Base-by-base conservation (phyloP, 1,139 yeast species). In the Saccharomycopsis hybrid region DNA sequence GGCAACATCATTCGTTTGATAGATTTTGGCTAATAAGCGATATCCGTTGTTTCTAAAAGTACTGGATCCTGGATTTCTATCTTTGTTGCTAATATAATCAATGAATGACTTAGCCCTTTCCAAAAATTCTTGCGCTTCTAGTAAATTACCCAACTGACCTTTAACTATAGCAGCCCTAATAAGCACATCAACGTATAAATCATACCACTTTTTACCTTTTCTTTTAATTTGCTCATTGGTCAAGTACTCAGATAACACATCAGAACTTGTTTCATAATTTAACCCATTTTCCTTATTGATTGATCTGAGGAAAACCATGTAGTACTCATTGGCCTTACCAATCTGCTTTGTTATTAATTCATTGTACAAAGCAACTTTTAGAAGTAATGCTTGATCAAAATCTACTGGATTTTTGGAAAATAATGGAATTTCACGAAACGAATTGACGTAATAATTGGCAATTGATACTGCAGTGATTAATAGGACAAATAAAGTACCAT, bases 251-350 rank as follows among this genome's bases (percentile, higher is more conserved):
- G 40, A 13, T 5, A 53, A 29, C 5, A 27, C 36, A 29, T 49
- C 49, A 2, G 50, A 43, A 9, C 39, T 32, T n/a, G 46, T 53
- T 24, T 53, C 54, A 36, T 43, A 53, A 3, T 29, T 41, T 5
- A 53, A 24, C 11, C 54, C 52, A 37, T 44, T 29, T 8, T 30
- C 40, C 25, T 44, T 37, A 30, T 53, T 53, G 31, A 48, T 25
- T 11, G 30, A 37, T 36, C 55, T 42, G 3, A 53, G 35, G 39
- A 40, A 51, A 7, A 51, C 50, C 52, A 53, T 48, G 32, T 48
- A 53, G 29, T 48, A 51, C 35, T 53, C 55, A 38, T 53, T 48
- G 18, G 54, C 54, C 8, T 32, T 33, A 8, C 36, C 38, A 5
- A 36, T 36, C 13, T 44, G 48, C 11, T 51, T 39, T 28, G 27